phyloP scores from a whole-genome alignment of 805 yeast species.

The Yarrowia phangngaensis region DNA sequence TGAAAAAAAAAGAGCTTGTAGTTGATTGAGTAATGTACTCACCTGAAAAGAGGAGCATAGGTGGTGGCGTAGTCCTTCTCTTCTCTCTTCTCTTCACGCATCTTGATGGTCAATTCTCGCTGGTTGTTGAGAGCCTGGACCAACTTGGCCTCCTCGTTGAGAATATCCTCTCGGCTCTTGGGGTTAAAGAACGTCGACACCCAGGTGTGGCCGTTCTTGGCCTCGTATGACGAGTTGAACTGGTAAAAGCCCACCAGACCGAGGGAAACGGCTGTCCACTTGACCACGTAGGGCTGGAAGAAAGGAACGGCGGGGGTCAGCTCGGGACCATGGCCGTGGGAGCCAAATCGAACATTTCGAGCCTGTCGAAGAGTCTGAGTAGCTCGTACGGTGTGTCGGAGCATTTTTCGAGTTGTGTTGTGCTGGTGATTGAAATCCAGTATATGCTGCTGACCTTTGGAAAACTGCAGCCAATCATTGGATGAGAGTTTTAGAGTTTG shows the following conservation, averaged over 20 bases:
- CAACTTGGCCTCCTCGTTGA: conserved; percentile 16
- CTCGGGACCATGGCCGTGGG: conserved; percentile 26
- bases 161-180: conserved; percentile 24
- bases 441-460: conserved; percentile 15
- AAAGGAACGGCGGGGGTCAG: conserved; percentile 17
- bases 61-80: conserved; percentile 17
- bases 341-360: conserved; percentile 25
- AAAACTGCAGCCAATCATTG: conserved; percentile 26
- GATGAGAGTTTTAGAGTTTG: conserved; percentile 13
- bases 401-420: conserved; percentile 1
- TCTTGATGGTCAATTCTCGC: conserved; percentile 16
- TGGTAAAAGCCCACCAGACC: conserved; percentile 18
- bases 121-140: conserved; percentile 22
- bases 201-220: conserved; percentile 18
- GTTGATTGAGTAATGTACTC: no score
- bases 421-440: no score
- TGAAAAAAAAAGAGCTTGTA: no score
- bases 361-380: conserved; percentile 25
- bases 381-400: conserved; percentile 24
- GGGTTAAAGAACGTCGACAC: conserved; percentile 13
- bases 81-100: background rate
- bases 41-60: conserved; percentile 22
- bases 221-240: conserved; percentile 25
- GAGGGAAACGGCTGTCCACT: conserved; percentile 19
- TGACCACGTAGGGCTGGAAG: conserved; percentile 24